phyloP scores from a whole-genome alignment of 1,284 basidiomycete genomes.

The Rhodotorula sp. region DNA sequence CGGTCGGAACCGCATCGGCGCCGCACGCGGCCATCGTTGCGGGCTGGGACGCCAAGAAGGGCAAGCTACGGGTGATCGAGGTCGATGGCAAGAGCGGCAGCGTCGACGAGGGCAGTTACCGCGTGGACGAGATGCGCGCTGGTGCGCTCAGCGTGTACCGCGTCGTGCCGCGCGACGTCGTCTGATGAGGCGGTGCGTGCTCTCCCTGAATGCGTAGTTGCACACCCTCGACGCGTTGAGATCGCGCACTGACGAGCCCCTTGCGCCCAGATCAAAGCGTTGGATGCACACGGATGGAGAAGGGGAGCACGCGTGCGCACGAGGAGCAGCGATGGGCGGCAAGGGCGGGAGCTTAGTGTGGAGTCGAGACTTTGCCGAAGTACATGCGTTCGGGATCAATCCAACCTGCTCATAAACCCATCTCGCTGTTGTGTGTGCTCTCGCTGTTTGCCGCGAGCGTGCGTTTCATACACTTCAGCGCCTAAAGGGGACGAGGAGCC shows the following conservation, averaged over 20 bases:
- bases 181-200: not conserved
- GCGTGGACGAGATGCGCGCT: constrained; percentile 83
- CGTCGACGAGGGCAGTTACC: constrained; percentile 77
- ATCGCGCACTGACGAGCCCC: too few species aligned
- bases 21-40: constrained; percentile 72
- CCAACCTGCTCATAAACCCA: too few species aligned
- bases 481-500: not conserved
- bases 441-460: not conserved
- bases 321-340: too few species aligned
- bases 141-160: constrained; percentile 62
- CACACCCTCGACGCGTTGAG: too few species aligned
- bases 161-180: constrained; percentile 31
- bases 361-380: not conserved
- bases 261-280: too few species aligned
- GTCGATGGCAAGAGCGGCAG: constrained; percentile 57
- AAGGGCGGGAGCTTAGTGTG: not conserved
- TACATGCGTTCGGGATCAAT: too few species aligned
- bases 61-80: constrained; percentile 77
- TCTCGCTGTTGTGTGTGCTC: not conserved
- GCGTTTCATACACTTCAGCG: too few species aligned
- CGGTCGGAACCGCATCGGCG: constrained; percentile 60
- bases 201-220: too few species aligned
- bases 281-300: too few species aligned
- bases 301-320: too few species aligned
- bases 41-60: constrained; percentile 82